Evolutionary conservation across 2,329 filamentous ascomycete genomes (phyloP).

Genomic region (Fusarium sp.): DNA sequence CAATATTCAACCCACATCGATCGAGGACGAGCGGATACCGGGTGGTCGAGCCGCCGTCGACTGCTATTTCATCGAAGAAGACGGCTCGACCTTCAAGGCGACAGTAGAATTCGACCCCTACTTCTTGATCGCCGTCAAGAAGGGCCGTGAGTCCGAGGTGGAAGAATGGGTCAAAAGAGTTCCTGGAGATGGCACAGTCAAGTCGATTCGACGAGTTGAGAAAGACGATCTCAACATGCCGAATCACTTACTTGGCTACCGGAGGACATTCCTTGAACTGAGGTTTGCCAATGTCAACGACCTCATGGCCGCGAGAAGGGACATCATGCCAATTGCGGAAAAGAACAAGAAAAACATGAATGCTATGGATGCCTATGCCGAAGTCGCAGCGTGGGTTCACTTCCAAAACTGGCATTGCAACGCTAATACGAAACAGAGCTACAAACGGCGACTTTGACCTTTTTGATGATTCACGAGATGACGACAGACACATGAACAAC

Average conservation of each 20-base stretch:
- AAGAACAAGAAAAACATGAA: constrained; percentile 97
- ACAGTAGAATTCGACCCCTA: constrained; percentile 97
- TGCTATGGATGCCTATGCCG: constrained; percentile 97
- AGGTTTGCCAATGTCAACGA: constrained; percentile 89
- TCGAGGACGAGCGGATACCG: constrained; percentile 85
- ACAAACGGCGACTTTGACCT: constrained; percentile 88
- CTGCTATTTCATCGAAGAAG: constrained; percentile 95
- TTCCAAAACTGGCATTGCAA: background rate
- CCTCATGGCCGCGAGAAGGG: constrained; percentile 83
- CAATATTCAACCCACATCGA: constrained; percentile 89
- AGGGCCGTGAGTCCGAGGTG: constrained; percentile 88
- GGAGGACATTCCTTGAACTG: constrained; percentile 87
- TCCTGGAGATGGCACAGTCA: constrained; percentile 82
- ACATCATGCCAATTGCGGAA: constrained; percentile 90
- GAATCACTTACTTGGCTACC: constrained; percentile 93
- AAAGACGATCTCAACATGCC: constrained; percentile 96
- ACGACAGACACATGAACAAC: constrained; percentile 81
- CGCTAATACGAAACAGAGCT: constrained; percentile 55
- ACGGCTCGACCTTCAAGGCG: constrained; percentile 91
- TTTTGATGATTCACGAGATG: constrained; percentile 87
- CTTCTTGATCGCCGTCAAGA: constrained; percentile 90
- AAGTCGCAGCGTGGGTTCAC: constrained; percentile 81
- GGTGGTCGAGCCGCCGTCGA: constrained; percentile 91
- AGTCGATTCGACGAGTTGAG: constrained; percentile 78
- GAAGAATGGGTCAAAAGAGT: constrained; percentile 93